Evolutionary conservation across 768 basidiomycete species (phyloP), one percentile per base, ranked within the genome.

Genomic region (Serendipita sp.): DNA sequence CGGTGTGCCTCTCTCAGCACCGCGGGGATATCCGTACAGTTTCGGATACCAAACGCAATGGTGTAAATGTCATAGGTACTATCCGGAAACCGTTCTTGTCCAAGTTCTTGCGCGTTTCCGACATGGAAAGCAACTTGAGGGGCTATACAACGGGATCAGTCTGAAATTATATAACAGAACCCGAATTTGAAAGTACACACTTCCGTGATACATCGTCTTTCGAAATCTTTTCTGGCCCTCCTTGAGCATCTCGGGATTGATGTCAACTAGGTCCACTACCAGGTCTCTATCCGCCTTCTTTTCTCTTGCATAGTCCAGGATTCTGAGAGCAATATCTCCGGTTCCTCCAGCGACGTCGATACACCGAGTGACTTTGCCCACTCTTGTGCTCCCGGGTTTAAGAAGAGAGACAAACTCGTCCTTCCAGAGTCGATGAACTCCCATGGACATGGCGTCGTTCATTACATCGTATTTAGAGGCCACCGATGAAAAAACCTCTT

Each of bases 401-500:
- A 97, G 74, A 0, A 79, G 75, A 1, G 83, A 80, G 31, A 97
- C 85, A 71, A 90, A 89, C 16, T 84, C 79, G 73, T 98, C 93
- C 75, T 98, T 99, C 96, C 96, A 99, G 27, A 99, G 76, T 63
- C 96, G 81, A 72, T 98, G 96, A 8, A 98, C 86, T 40, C 96
- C 96, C 66, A 98, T 75, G 2, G 96, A 98, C 74, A 93, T 89
- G n/a, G 93, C 91, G 72, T 98, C 96, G 78, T 99, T 99, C 95
- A 99, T 96, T 45, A 97, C 74, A 74, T 98, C 96, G 75, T 99
- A 99, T 50, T 82, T 87, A 40, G 90, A 87, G 46, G 96, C 93
- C 64, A 99, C 96, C 4, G 91, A 95, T 71, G 90, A 85, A 75
- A 99, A 99, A 62, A 99, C 94, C 67, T 81, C 82, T 70, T 89